Evolutionary conservation across 306 rosid species (phyloP).

Genomic region (Quercus ilex): DNA sequence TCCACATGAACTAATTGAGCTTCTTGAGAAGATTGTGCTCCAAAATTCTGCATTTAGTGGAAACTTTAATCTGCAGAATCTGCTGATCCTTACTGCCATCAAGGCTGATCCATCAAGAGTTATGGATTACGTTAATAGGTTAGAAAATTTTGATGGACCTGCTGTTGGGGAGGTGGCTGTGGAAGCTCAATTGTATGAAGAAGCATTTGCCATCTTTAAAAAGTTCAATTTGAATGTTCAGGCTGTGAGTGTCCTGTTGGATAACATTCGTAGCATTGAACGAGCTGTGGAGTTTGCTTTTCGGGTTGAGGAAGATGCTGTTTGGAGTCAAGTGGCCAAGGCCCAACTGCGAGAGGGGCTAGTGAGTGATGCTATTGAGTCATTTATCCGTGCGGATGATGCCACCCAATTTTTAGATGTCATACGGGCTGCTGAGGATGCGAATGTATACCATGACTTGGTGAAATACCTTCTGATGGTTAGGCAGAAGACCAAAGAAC

Average conservation of each 20-base stretch:
- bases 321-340: constrained; percentile 98
- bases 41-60: constrained; percentile 99
- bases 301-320: constrained; percentile 96
- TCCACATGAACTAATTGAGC: constrained; percentile 98
- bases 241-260: constrained; percentile 84
- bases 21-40: constrained; percentile 98
- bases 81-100: constrained; percentile 92
- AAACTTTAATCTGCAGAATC: constrained; percentile 94
- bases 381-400: constrained; percentile 91
- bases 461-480: constrained; percentile 90
- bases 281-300: constrained; percentile 94
- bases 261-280: constrained; percentile 72
- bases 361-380: constrained; percentile 94
- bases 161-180: constrained; percentile 98
- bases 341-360: constrained; percentile 87
- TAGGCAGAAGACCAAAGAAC: constrained; percentile 83
- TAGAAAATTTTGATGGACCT: constrained; percentile 98
- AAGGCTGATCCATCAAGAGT: constrained; percentile 99
- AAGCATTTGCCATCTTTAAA: constrained; percentile 86
- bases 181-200: constrained; percentile 89
- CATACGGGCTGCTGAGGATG: constrained; percentile 80
- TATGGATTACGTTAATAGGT: constrained; percentile 92
- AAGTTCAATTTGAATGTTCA: constrained; percentile 93
- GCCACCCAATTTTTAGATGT: constrained; percentile 84
- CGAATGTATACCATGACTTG: constrained; percentile 76